Evolutionary conservation across 1,139 yeast species (phyloP).

Genomic region (Barnettozyma hawaiiensis): DNA sequence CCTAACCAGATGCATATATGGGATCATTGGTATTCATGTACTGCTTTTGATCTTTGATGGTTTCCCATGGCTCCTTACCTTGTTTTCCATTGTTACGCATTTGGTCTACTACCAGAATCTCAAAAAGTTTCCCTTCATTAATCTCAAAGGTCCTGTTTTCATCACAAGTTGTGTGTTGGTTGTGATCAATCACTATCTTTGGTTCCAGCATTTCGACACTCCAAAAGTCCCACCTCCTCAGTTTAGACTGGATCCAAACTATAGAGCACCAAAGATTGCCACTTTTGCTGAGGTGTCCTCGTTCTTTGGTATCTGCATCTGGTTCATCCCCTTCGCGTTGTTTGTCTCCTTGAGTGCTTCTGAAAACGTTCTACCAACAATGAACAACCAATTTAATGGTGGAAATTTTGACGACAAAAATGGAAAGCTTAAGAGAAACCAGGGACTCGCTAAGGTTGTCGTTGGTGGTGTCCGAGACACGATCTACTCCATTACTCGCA

Average conservation of each 20-base stretch:
- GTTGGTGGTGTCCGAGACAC: conserved; percentile 49
- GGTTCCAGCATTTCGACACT: conserved; percentile 84
- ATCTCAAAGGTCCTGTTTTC: conserved; percentile 65
- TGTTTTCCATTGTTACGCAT: conserved; percentile 66
- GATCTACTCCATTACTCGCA: conserved; percentile 43
- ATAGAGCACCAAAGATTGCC: conserved; percentile 66
- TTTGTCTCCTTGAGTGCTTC: conserved; percentile 91
- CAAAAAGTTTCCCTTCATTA: conserved; percentile 76
- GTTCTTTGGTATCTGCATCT: conserved; percentile 86
- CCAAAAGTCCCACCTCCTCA: conserved; percentile 48
- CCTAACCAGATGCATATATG: conserved; percentile 55
- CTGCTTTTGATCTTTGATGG: conserved; percentile 66
- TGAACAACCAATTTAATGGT: conserved; percentile 28
- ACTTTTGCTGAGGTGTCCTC: conserved; percentile 86
- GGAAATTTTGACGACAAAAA: conserved; percentile 26
- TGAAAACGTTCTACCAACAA: conserved; percentile 75
- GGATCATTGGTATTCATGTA: conserved; percentile 47
- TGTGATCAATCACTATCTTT: conserved; percentile 72
- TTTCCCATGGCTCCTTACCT: conserved; percentile 64
- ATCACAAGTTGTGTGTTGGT: conserved; percentile 69
- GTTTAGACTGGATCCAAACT: conserved; percentile 49
- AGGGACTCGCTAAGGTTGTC: conserved; percentile 59
- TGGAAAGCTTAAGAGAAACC: conserved; percentile 34
- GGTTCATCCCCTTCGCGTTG: conserved; percentile 92
- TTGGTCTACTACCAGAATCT: conserved; percentile 71